These are phyloP conservation scores for Wolfiporia cocos DNA, from an alignment of 1,284 basidiomycete species.

Conservation along the genomic window DNA sequence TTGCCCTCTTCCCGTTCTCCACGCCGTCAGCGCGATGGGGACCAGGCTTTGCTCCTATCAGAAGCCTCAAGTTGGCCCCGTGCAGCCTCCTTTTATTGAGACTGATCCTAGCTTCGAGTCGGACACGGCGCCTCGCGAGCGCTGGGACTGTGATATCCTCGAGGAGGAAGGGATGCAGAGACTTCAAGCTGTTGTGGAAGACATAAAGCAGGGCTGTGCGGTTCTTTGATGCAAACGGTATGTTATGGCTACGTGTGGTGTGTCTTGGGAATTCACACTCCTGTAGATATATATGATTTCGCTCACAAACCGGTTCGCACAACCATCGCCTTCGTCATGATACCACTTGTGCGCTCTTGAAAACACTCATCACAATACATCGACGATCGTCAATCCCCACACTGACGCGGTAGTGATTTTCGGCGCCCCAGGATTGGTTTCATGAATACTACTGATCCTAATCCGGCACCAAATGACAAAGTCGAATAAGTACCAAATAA, in stretches of 20 bases:
- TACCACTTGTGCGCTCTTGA: too few relatives aligned
- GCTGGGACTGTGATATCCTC: conserved; percentile 1
- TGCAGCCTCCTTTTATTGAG: neutral
- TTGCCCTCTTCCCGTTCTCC: conserved; percentile 8
- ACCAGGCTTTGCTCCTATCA: conserved; percentile 13
- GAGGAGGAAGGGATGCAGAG: neutral
- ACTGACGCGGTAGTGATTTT: too few relatives aligned
- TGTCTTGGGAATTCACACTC: too few relatives aligned
- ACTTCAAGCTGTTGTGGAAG: conserved; percentile 1
- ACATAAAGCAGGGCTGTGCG: neutral
- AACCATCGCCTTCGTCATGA: too few relatives aligned
- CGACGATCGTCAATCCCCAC: too few relatives aligned
- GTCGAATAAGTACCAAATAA: neutral
- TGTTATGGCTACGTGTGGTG: neutral
- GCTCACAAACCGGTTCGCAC: too few relatives aligned
- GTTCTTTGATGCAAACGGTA: neutral
- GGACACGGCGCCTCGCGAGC: neutral
- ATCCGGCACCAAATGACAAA: neutral
- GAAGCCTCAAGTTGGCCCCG: neutral
- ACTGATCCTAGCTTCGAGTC: neutral
- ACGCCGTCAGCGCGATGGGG: conserved; percentile 16
- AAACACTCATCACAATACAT: too few relatives aligned
- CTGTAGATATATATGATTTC: too few relatives aligned
- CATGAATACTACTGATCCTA: neutral
- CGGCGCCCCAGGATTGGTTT: too few relatives aligned